phyloP scores from a whole-genome alignment of 345 rosid species.

The Aquilaria malaccensis region DNA sequence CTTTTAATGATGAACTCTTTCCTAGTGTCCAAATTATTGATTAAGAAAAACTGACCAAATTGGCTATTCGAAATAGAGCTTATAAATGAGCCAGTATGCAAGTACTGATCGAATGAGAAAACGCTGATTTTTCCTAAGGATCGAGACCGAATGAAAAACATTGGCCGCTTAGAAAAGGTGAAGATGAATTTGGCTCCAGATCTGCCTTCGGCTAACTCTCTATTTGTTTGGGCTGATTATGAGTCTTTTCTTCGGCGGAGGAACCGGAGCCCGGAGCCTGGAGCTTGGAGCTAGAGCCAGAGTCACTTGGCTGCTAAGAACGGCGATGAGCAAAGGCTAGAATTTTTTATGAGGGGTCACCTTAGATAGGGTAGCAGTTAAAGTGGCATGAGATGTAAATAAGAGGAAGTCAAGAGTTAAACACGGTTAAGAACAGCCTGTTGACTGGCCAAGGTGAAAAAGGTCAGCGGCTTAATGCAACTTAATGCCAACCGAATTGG shows the following conservation, averaged over 20 bases:
- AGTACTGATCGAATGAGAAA: conserved; percentile 16
- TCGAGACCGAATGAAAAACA: conserved; percentile 52
- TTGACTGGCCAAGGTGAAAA: no score
- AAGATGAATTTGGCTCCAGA: conserved; percentile 13
- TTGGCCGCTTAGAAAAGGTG: conserved; percentile 11
- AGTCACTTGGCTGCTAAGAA: background rate
- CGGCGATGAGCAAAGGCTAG: background rate
- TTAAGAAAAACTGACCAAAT: conserved; percentile 67
- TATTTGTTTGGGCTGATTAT: background rate
- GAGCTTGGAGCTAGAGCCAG: background rate
- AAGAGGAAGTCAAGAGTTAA: no score
- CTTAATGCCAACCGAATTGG: no score
- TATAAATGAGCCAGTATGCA: conserved; percentile 16
- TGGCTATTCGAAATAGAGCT: conserved; percentile 25
- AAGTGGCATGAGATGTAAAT: no score
- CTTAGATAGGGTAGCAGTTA: background rate
- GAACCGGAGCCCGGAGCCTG: no score
- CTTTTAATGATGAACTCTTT: conserved; percentile 82
- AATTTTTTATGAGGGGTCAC: conserved; percentile 24
- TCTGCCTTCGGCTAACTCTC: background rate
- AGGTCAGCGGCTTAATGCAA: no score
- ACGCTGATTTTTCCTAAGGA: conserved; percentile 66
- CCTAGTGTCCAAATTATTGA: conserved; percentile 82
- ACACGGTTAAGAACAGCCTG: no score
- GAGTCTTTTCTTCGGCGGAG: background rate